These are phyloP conservation scores for Chaetomidium leptoderma DNA, from an alignment of 495 filamentous ascomycete species.

Conservation along the genomic window DNA sequence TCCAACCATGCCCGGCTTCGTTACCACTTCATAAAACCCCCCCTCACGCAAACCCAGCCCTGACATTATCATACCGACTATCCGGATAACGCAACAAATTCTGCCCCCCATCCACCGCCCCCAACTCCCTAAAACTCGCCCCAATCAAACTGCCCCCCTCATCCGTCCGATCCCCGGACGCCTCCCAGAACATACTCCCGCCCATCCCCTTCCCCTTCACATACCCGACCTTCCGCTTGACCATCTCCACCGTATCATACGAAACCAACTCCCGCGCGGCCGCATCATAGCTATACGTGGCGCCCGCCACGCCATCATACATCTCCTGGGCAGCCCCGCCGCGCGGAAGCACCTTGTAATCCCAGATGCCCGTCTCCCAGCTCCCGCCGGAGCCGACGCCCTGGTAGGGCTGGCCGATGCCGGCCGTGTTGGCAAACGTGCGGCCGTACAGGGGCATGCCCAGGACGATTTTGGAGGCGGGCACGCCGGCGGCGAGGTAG, in stretches of 20 bases:
- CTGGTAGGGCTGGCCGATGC: conserved; percentile 59
- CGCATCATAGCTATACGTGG: conserved; percentile 67
- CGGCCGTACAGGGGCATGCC: conserved; percentile 89
- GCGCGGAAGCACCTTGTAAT: conserved; percentile 65
- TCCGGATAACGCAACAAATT: conserved; percentile 43
- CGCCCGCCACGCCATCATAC: conserved; percentile 47
- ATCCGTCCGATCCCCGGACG: conserved; percentile 61
- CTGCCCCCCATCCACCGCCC: conserved; percentile 32
- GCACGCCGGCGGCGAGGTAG: conserved; percentile 63
- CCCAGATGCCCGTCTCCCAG: conserved; percentile 81
- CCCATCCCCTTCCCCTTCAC: conserved; percentile 60
- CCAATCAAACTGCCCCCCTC: conserved; percentile 62
- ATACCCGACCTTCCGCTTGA: conserved; percentile 61
- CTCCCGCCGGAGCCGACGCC: conserved; percentile 60
- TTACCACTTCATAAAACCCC: not conserved
- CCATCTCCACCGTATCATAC: conserved; percentile 66
- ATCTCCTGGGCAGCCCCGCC: conserved; percentile 45
- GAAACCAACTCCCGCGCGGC: conserved; percentile 56
- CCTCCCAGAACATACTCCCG: conserved; percentile 92
- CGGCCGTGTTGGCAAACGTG: conserved; percentile 64
- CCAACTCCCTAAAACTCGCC: conserved; percentile 41
- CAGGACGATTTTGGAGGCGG: conserved; percentile 63
- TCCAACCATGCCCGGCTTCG: not conserved
- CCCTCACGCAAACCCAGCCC: conserved; percentile 19
- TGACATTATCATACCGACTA: conserved; percentile 42